Conservation (phyloP, 2,329 filamentous ascomycete species). For the Epichloe sp. region DNA sequence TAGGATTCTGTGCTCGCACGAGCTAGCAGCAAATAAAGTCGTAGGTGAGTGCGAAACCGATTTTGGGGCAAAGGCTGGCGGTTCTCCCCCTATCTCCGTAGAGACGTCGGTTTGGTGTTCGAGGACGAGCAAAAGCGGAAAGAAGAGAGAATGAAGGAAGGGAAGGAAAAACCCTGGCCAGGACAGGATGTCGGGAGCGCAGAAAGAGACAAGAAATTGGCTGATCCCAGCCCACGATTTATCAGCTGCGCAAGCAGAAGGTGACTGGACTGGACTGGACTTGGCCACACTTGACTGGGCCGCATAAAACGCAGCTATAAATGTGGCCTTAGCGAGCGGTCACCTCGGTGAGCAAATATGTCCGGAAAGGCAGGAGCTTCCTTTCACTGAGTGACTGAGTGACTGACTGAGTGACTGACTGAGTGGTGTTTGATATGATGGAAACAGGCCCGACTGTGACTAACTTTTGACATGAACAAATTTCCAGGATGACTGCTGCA, state of each 20-base stretch:
- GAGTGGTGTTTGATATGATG: neutral
- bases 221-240: conserved; percentile 15
- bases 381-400: neutral
- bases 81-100: neutral
- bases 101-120: neutral
- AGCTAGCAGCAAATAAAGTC: neutral
- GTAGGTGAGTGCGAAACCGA: neutral
- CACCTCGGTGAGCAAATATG: neutral
- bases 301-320: neutral
- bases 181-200: neutral
- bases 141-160: neutral
- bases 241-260: conserved; percentile 13
- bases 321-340: neutral
- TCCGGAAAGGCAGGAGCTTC: neutral
- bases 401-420: neutral
- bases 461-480: neutral
- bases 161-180: neutral
- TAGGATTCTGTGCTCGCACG: neutral
- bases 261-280: conserved; percentile 4
- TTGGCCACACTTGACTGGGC: conserved; percentile 1
- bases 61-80: neutral
- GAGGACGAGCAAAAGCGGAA: neutral
- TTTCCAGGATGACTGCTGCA: neutral
- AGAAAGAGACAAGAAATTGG: conserved; percentile 1
- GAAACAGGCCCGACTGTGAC: neutral